A percentile compares a stretch with the other conserved stretches of the same genome.
Conservation (phyloP, 768 basidiomycete species). For the Amanita pallidorosea region DNA sequence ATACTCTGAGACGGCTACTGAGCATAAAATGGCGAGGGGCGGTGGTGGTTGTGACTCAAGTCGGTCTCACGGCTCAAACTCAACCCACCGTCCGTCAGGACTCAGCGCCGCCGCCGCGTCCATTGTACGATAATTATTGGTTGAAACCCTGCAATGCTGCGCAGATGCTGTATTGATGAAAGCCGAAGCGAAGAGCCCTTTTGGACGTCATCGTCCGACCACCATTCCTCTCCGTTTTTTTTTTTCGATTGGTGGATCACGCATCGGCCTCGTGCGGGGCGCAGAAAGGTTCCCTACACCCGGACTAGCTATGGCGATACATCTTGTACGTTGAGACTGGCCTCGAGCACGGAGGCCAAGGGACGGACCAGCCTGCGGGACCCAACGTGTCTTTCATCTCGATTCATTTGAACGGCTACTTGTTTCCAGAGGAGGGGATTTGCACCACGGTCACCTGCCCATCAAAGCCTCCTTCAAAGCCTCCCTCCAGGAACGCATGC, state of each 20-base stretch:
- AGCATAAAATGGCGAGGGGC: slow-evolving; percentile 52
- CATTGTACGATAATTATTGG: too few species aligned
- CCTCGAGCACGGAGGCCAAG: background rate
- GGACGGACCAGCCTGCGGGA: background rate
- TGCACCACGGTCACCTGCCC: slow-evolving; percentile 1
- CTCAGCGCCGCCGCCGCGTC: too few species aligned
- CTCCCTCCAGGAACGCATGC: slow-evolving; percentile 3
- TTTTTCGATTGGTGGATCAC: too few species aligned
- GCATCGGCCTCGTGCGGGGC: background rate
- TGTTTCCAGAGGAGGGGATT: slow-evolving; percentile 2
- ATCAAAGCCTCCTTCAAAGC: background rate
- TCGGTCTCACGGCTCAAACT: background rate
- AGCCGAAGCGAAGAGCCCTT: too few species aligned
- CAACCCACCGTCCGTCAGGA: too few species aligned
- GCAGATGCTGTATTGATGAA: background rate
- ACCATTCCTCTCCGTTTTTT: too few species aligned
- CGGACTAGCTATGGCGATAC: background rate
- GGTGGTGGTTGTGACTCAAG: slow-evolving; percentile 7
- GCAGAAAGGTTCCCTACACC: background rate
- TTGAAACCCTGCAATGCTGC: background rate
- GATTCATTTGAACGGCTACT: background rate
- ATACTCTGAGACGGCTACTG: slow-evolving; percentile 36
- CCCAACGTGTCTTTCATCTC: slow-evolving; percentile 5
- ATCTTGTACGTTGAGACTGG: background rate
- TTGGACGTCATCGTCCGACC: too few species aligned